phyloP scores from a whole-genome alignment of 495 filamentous ascomycete genomes.

The Pseudoneurospora amorphoporcata region DNA sequence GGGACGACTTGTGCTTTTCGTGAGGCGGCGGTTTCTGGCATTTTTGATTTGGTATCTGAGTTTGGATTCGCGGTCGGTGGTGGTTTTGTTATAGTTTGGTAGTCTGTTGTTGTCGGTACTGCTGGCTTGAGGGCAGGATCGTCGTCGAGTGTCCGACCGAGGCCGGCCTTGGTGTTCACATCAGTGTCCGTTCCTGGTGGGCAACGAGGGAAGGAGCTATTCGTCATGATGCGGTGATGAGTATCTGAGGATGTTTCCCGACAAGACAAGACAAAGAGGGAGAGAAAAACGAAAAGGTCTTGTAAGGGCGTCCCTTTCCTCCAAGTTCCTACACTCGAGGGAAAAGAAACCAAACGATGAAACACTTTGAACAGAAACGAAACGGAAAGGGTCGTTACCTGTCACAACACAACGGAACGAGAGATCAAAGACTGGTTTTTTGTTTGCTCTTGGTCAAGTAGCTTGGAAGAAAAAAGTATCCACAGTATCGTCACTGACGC shows the following conservation, averaged over 20 bases:
- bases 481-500: background rate
- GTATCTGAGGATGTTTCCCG: background rate
- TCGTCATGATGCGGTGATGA: background rate
- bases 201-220: background rate
- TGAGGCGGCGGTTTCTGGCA: background rate
- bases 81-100: background rate
- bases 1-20: background rate
- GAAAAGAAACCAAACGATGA: background rate
- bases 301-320: background rate
- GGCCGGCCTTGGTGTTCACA: background rate
- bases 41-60: background rate
- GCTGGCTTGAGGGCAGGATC: background rate
- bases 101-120: background rate
- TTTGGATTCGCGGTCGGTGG: background rate
- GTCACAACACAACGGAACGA: background rate
- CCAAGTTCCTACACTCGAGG: background rate
- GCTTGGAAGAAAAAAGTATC: background rate
- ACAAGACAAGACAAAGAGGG: background rate
- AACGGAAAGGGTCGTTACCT: background rate
- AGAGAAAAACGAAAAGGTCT: background rate
- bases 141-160: background rate
- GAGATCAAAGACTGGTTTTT: background rate
- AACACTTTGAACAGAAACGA: background rate
- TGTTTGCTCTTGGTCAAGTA: background rate
- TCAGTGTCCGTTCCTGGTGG: background rate